phyloP scores from a whole-genome alignment of 2,329 filamentous ascomycete species.

The Fusarium palustre region DNA sequence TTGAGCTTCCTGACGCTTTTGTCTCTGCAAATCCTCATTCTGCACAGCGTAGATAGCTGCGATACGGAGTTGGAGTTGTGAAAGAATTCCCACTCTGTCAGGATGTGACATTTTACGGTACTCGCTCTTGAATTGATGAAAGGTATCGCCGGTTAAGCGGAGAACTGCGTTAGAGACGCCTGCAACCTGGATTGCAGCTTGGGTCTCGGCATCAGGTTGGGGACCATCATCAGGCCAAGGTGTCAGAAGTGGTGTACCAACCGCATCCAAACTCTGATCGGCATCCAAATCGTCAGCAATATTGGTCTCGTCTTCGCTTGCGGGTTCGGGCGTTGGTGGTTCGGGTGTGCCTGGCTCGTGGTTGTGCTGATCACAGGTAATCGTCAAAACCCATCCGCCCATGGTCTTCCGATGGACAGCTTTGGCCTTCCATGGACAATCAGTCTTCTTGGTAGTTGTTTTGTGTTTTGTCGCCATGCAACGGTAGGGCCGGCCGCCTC shows the following conservation, averaged over 20 bases:
- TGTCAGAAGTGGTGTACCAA: constrained; percentile 27
- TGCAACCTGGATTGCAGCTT: constrained; percentile 54
- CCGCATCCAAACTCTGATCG: constrained; percentile 28
- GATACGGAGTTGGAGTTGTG: constrained; percentile 57
- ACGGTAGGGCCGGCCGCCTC: constrained; percentile 58
- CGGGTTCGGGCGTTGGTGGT: constrained; percentile 53
- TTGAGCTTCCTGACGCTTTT: constrained; percentile 54
- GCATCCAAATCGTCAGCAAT: constrained; percentile 45
- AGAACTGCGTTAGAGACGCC: constrained; percentile 55
- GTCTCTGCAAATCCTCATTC: constrained; percentile 58
- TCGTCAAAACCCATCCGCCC: constrained; percentile 59
- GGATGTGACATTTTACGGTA: constrained; percentile 58
- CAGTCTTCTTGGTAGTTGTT: constrained; percentile 60
- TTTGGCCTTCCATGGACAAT: constrained; percentile 61
- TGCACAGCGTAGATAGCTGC: constrained; percentile 60
- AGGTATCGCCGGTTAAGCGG: constrained; percentile 58
- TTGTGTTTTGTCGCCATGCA: constrained; percentile 60
- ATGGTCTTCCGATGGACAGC: constrained; percentile 58
- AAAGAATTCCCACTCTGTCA: constrained; percentile 54
- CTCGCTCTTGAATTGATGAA: constrained; percentile 58
- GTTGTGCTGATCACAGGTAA: constrained; percentile 59
- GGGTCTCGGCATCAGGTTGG: constrained; percentile 52
- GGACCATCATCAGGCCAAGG: constrained; percentile 46
- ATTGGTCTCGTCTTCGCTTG: constrained; percentile 52
- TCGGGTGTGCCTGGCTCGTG: constrained; percentile 59